These are phyloP conservation scores for Solanum okadae DNA, from an alignment of 257 asterid genomes.

Conservation along the genomic window DNA sequence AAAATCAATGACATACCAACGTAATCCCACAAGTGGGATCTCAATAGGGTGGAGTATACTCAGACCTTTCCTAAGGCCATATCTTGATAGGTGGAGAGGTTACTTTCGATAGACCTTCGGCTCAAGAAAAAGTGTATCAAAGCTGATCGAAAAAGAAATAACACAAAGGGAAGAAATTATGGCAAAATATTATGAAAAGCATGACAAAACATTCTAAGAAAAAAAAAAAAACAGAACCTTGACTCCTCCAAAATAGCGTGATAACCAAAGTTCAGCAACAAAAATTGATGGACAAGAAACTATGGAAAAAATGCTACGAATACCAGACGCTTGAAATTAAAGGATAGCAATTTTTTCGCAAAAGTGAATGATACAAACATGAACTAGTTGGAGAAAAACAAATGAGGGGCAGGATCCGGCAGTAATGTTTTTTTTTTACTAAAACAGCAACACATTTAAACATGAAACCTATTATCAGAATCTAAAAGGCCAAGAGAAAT, in stretches of 20 bases:
- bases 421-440: background rate
- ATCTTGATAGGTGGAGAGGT: background rate
- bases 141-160: background rate
- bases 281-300: background rate
- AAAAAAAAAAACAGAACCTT: background rate
- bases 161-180: background rate
- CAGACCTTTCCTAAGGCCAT: background rate
- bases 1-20: background rate
- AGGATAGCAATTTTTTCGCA: background rate
- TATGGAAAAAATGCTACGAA: background rate
- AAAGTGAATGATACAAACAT: background rate
- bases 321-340: background rate
- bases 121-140: background rate
- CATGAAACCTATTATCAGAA: background rate
- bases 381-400: background rate
- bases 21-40: background rate
- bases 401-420: background rate
- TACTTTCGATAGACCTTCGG: background rate
- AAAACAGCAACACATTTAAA: background rate
- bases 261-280: background rate
- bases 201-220: background rate
- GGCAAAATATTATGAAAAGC: background rate
- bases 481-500: background rate
- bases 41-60: background rate
- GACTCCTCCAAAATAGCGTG: background rate